These are phyloP conservation scores for Carex littledalei DNA, from an alignment of 176 grass and related monocot species.

Conservation along the genomic window DNA sequence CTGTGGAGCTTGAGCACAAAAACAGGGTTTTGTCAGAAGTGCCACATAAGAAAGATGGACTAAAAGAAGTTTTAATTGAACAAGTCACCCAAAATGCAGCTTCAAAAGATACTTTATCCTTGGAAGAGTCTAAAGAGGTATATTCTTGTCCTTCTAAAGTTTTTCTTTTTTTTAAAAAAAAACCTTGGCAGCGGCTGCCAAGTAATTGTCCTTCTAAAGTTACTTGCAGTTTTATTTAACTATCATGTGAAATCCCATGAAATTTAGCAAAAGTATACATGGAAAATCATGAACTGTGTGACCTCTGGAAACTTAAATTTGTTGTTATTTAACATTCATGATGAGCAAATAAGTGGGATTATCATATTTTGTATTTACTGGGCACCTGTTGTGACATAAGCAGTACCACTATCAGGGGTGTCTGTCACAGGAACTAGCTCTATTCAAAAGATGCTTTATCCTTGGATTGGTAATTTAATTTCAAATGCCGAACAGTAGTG, in stretches of 20 bases:
- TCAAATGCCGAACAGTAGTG: background rate
- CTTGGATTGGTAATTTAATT: background rate
- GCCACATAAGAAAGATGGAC: conserved; percentile 4
- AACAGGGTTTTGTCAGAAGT: conserved; percentile 40
- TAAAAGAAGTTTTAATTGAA: conserved; percentile 27
- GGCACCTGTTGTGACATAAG: background rate
- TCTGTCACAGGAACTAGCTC: background rate
- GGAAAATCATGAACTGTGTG: background rate
- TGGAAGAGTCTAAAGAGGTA: conserved; percentile 17
- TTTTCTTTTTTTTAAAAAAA: background rate
- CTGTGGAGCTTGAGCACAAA: conserved; percentile 37
- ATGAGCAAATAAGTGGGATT: background rate
- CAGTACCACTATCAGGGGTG: background rate
- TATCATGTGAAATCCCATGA: background rate
- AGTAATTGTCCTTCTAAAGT: background rate
- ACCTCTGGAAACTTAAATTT: background rate
- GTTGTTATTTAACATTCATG: background rate
- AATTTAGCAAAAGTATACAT: background rate
- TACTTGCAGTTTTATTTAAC: conserved; percentile 3
- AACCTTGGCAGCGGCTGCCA: no score
- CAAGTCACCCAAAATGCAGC: conserved; percentile 27
- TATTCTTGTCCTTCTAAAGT: conserved; percentile 3
- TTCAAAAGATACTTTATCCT: conserved; percentile 8
- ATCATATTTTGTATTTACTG: background rate
- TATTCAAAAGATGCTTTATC: background rate